Evolutionary conservation across 2,329 filamentous ascomycete genomes (phyloP), one percentile per base, ranked within the genome.

Genomic region (Colletotrichum tanaceti): DNA sequence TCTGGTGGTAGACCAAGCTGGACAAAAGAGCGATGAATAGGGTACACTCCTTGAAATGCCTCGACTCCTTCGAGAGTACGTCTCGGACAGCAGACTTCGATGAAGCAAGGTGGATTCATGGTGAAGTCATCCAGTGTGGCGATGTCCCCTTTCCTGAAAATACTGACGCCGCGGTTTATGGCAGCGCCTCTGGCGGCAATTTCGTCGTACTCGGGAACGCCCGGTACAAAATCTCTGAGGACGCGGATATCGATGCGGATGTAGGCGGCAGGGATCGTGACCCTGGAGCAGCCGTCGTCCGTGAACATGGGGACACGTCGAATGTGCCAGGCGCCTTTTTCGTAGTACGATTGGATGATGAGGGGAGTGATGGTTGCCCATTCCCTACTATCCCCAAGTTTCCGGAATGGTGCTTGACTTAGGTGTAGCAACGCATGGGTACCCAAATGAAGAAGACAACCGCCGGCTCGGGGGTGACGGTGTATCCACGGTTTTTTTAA

Each of bases 361-460:
- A 38, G n/a, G 32, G 50, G 50, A 53, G 50, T 53, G 14, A 53
- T 38, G 5, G 50, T 38, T 20, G 32, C 50, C 50, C 50, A 53
- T 53, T 38, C 50, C 28, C 50, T 53, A 5, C 14, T 9, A n/a
- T 38, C 28, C 11, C 11, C 5, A 13, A 3, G 18, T 32, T 38
- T 53, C 11, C 28, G 28, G 16, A 53, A 53, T n/a, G 28, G 28
- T 20, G 28, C 28, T 38, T 53, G 50, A 3, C 28, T 52, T 35
- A 32, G 28, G n/a, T 52, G 28, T 18, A 35, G 49, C 28, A 52
- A 20, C 7, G 13, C 24, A n/a, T 32, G 28, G 28, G 28, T 20
- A 28, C 28, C 28, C n/a, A 20, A 35, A 18, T 0, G 28, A n/a
- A 52, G 22, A 18, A 5, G n/a, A 9, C 28, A 35, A 11, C 7